Conservation (phyloP, 345 rosid species). For the Corchorus capsularis region DNA sequence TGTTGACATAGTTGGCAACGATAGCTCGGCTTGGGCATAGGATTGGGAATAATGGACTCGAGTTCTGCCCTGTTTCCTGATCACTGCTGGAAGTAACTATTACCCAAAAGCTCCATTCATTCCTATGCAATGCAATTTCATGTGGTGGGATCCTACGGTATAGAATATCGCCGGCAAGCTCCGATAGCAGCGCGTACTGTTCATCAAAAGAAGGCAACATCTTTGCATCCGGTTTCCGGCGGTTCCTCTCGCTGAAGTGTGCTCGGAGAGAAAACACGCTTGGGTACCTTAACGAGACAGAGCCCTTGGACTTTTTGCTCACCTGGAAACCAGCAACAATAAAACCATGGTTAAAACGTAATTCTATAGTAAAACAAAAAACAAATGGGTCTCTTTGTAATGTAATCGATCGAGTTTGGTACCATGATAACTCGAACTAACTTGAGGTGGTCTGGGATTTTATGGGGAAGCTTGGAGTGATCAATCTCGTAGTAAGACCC, state of each 20-base stretch:
- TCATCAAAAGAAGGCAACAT: constrained; percentile 74
- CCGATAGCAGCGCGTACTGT: constrained; percentile 52
- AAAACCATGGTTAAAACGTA: neutral
- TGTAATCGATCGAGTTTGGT: neutral
- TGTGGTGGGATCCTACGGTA: constrained; percentile 56
- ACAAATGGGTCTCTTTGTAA: neutral
- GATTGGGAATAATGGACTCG: neutral
- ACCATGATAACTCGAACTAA: constrained; percentile 73
- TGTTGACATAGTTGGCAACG: constrained; percentile 16
- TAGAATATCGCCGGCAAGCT: constrained; percentile 62
- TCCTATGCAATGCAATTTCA: constrained; percentile 48
- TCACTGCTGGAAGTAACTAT: constrained; percentile 25
- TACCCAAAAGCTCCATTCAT: constrained; percentile 74
- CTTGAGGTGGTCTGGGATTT: constrained; percentile 60
- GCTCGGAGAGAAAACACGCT: constrained; percentile 54
- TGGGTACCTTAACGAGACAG: constrained; percentile 72
- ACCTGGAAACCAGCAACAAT: constrained; percentile 45
- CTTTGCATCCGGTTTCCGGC: constrained; percentile 32
- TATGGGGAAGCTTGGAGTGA: constrained; percentile 52
- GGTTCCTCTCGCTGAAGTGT: constrained; percentile 44
- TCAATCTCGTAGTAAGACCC: constrained; percentile 79
- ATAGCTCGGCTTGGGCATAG: constrained; percentile 23
- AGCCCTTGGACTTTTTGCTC: constrained; percentile 53
- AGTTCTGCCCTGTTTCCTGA: neutral
- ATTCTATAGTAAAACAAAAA: neutral